A percentile compares a stretch with the other conserved stretches of the same genome.
Evolutionary conservation across 2,329 filamentous ascomycete genomes (phyloP).

Genomic region (Aspergillus sp.): DNA sequence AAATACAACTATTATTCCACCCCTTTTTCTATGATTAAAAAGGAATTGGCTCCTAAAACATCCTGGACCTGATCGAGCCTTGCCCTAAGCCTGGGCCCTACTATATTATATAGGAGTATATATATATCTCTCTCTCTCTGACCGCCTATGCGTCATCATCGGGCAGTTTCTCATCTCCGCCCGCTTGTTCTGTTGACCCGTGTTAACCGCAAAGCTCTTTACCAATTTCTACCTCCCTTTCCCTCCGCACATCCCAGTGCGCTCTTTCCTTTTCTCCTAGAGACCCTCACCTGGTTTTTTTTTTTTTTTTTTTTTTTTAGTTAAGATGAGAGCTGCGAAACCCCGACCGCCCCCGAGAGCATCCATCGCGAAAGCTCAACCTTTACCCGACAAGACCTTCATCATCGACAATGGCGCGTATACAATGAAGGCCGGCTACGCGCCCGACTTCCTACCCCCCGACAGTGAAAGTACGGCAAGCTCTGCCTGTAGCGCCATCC

Average conservation of each 20-base stretch:
- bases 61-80: too few species aligned
- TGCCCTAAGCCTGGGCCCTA: too few species aligned
- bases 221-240: too few species aligned
- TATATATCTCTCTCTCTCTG: too few species aligned
- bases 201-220: too few species aligned
- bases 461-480: constrained; percentile 43
- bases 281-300: background rate
- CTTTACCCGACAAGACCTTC: constrained; percentile 66
- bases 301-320: background rate
- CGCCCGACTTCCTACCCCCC: constrained; percentile 38
- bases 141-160: too few species aligned
- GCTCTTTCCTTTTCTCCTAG: background rate
- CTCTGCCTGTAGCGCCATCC: constrained; percentile 64
- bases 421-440: constrained; percentile 86
- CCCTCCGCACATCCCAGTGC: background rate
- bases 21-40: too few species aligned
- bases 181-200: too few species aligned
- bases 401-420: constrained; percentile 92
- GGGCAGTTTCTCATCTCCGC: too few species aligned
- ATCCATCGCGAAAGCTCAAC: constrained; percentile 49
- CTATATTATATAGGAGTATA: too few species aligned
- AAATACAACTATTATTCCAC: too few species aligned
- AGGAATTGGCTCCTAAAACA: too few species aligned
- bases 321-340: constrained; percentile 35
- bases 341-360: constrained; percentile 48